Percentiles rank a stretch among this genome's conserved stretches.
Conservation (phyloP, 139 green algal genomes). For the Raphidocelis subcapitata region DNA sequence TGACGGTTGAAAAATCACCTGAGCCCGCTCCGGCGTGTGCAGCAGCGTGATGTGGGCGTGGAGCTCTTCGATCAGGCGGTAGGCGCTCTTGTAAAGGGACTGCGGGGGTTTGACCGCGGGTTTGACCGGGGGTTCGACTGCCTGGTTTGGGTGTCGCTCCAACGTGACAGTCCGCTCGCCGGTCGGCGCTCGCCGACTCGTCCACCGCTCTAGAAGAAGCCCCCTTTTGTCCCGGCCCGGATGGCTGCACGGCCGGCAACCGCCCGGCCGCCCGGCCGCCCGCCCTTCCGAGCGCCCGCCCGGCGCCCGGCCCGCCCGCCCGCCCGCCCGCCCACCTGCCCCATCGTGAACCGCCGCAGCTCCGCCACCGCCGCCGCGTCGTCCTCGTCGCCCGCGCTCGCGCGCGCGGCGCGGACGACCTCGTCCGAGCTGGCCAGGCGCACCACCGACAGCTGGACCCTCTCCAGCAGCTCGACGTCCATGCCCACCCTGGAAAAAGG, state of each 20-base stretch:
- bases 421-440: no score
- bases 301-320: no score
- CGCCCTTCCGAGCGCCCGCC: no score
- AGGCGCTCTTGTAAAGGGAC: slow-evolving; percentile 43
- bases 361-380: background rate
- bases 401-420: slow-evolving; percentile 12
- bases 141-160: no score
- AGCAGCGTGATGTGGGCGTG: slow-evolving; percentile 63
- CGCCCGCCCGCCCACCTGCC: no score
- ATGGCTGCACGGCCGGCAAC: slow-evolving; percentile 33
- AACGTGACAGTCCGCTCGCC: no score
- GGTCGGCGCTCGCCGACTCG: no score
- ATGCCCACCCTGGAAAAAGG: slow-evolving; percentile 71
- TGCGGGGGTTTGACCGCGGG: slow-evolving; percentile 7
- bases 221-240: slow-evolving; percentile 30
- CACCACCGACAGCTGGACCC: slow-evolving; percentile 41
- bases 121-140: slow-evolving; percentile 17
- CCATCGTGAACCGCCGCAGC: background rate
- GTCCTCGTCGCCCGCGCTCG: background rate
- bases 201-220: slow-evolving; percentile 37
- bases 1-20: no score
- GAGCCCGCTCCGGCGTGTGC: slow-evolving; percentile 66
- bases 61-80: slow-evolving; percentile 59
- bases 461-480: slow-evolving; percentile 51
- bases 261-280: slow-evolving; percentile 12